Evolutionary conservation across 345 rosid genomes (phyloP), one percentile per base, ranked within the genome.

Genomic region (Brassica juncea): DNA sequence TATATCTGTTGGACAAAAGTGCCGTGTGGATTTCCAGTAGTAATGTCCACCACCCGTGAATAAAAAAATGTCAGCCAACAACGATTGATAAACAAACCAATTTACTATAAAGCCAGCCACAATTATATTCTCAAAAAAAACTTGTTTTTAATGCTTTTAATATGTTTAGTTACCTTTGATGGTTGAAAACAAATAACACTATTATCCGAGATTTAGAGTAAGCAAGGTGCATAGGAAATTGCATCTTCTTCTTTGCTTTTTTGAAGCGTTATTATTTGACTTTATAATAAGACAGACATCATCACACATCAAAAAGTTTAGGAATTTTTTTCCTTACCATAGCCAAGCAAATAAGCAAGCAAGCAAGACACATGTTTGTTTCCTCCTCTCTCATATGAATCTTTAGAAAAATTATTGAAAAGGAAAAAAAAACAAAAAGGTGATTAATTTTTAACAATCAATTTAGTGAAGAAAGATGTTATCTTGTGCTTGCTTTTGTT

Each of bases 311-410:
- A 12, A 44, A 59, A 39, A 71, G 25, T 11, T 71, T 4, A n/a
- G 55, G 44, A 15, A 61, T 5, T 47, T 15, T 6, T 55, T 58
- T 23, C 25, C 7, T 5, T 58, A 80, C 30, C 79, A 54, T 54
- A 77, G 25, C 72, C 52, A 34, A 66, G 21, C 68, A 49, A 49
- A 49, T 4, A 47, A 49, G 7, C 55, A 14, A 49, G 55, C 55
- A 70, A 76, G 28, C 80, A 70, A 76, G 28, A 76, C 76, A 75
- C 68, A 69, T 74, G 34, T 68, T 49, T 73, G 39, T 68, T 61
- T 63, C 66, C 21, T 68, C 75, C 21, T 68, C 75, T 68, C 75
- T 49, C 15, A 59, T 47, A 27, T 73, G 75, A 49, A 49, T 74
- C 71, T 62, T 52, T 14, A 42, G 4, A 49, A 54, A 37, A 14